A percentile compares a stretch with the other conserved stretches of the same genome.
Conservation (phyloP, 352 stramenopile species). For the Phytophthora citricola region DNA sequence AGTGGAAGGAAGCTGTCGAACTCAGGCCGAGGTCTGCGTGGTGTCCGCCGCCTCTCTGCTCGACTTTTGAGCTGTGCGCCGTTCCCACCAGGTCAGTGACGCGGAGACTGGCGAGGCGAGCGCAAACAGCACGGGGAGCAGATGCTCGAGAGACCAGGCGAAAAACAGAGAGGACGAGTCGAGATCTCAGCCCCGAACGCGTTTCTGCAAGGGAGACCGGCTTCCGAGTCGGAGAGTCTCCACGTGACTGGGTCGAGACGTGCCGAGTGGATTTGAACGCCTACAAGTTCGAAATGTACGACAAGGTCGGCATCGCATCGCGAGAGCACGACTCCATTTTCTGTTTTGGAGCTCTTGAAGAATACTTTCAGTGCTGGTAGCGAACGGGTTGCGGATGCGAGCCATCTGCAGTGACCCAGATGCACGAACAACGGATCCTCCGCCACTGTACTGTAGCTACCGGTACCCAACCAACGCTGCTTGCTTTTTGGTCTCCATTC, state of each 20-base stretch:
- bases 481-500: too few relatives aligned
- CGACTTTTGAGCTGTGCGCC: slow-evolving; percentile 21
- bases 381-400: slow-evolving; percentile 9
- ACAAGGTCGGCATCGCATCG: slow-evolving; percentile 9
- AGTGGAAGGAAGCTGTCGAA: neutral
- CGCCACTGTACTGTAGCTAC: too few relatives aligned
- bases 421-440: too few relatives aligned
- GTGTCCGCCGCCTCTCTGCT: slow-evolving; percentile 15
- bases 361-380: slow-evolving; percentile 14
- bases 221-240: slow-evolving; percentile 1
- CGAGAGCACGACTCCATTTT: slow-evolving; percentile 17
- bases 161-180: slow-evolving; percentile 14
- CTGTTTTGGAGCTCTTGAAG: slow-evolving; percentile 30
- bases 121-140: slow-evolving; percentile 30
- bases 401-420: slow-evolving; percentile 2
- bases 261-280: slow-evolving; percentile 25
- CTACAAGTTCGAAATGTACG: slow-evolving; percentile 10
- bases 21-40: slow-evolving; percentile 8
- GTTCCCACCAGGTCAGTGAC: slow-evolving; percentile 24
- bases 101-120: slow-evolving; percentile 1
- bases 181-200: slow-evolving; percentile 9
- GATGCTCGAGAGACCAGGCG: slow-evolving; percentile 21
- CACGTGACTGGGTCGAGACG: slow-evolving; percentile 12
- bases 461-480: too few relatives aligned
- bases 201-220: slow-evolving; percentile 27